These are phyloP conservation scores for Stachybotrys echinatus DNA, from an alignment of 2,329 filamentous ascomycete genomes.

Conservation along the genomic window DNA sequence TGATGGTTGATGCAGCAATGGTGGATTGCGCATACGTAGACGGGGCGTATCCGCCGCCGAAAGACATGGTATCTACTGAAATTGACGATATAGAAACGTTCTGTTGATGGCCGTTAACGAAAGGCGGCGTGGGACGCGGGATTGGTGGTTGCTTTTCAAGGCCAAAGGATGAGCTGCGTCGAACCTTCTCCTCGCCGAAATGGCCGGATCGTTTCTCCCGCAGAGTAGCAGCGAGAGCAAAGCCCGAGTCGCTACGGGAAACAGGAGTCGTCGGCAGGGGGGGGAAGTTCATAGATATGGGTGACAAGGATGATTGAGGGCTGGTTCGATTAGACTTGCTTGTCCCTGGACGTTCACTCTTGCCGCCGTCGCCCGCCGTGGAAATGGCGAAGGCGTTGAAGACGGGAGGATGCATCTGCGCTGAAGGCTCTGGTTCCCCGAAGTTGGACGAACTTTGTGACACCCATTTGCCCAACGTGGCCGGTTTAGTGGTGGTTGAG, in stretches of 20 bases:
- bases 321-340: slow-evolving; percentile 59
- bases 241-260: slow-evolving; percentile 89
- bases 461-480: slow-evolving; percentile 78
- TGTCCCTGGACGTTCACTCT: slow-evolving; percentile 72
- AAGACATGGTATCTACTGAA: slow-evolving; percentile 61
- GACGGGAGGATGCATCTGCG: slow-evolving; percentile 56
- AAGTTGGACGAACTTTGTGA: slow-evolving; percentile 87
- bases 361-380: slow-evolving; percentile 61
- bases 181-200: slow-evolving; percentile 71
- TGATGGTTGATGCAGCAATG: slow-evolving; percentile 76
- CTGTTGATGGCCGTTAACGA: slow-evolving; percentile 59
- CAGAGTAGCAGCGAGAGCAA: slow-evolving; percentile 77
- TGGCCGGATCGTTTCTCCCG: slow-evolving; percentile 93
- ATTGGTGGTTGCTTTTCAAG: slow-evolving; percentile 65
- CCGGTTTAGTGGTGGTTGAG: slow-evolving; percentile 62
- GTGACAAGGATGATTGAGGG: slow-evolving; percentile 64
- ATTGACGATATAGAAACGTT: slow-evolving; percentile 56
- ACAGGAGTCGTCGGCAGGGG: slow-evolving; percentile 69
- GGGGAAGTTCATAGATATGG: slow-evolving; percentile 73
- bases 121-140: slow-evolving; percentile 61
- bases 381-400: slow-evolving; percentile 83
- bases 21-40: slow-evolving; percentile 85
- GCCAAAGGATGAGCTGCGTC: slow-evolving; percentile 89
- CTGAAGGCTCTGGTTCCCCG: slow-evolving; percentile 56
- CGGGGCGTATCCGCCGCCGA: slow-evolving; percentile 64